These are phyloP conservation scores for Pleodorina starrii DNA, from an alignment of 139 green algal species.

Conservation along the genomic window DNA sequence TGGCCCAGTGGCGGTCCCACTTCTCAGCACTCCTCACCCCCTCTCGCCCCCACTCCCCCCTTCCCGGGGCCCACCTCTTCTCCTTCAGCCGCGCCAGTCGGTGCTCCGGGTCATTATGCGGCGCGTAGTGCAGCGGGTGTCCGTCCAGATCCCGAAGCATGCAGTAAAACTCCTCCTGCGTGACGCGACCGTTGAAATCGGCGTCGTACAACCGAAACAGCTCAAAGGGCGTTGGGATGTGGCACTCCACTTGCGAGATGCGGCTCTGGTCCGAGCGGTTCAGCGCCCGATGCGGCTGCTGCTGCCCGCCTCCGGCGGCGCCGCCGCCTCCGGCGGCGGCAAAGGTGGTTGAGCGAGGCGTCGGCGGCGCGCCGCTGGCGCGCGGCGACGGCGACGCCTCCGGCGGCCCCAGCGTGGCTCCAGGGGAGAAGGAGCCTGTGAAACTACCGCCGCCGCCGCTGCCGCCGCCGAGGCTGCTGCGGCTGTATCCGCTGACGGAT, in stretches of 20 bases:
- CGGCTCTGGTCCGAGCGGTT: neutral
- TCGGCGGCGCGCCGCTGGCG: neutral
- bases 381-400: neutral
- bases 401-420: neutral
- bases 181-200: constrained; percentile 37
- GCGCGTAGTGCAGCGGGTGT: constrained; percentile 17
- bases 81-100: neutral
- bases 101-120: constrained; percentile 15
- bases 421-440: neutral
- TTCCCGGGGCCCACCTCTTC: too few relatives aligned
- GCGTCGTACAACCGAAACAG: constrained; percentile 48
- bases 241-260: neutral
- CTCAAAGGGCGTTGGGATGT: constrained; percentile 43
- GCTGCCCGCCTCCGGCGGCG: neutral
- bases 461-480: neutral
- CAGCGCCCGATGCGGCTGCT: neutral
- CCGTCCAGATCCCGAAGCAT: constrained; percentile 44
- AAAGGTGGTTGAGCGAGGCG: neutral
- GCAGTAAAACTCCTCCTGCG: constrained; percentile 24
- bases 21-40: too few relatives aligned
- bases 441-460: neutral
- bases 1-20: too few relatives aligned
- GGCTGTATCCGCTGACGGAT: neutral
- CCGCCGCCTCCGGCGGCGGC: neutral
- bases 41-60: too few relatives aligned